Evolutionary conservation across 495 filamentous ascomycete species (phyloP).

Genomic region (Neurospora hispaniola): DNA sequence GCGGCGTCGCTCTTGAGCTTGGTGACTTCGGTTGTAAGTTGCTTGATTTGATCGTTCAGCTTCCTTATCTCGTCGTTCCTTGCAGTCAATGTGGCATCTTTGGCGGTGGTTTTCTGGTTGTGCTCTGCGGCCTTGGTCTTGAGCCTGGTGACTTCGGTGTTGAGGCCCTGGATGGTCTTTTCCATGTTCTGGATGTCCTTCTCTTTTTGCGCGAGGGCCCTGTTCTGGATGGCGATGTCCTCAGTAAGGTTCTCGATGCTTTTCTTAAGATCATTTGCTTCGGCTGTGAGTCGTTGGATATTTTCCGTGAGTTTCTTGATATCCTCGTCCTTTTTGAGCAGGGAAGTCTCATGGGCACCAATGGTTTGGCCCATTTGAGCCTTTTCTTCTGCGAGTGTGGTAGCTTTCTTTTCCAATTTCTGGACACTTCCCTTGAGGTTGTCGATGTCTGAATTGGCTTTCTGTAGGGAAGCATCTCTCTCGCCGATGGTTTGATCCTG

Average conservation of each 20-base stretch:
- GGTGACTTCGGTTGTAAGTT: not conserved
- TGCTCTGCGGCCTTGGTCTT: not conserved
- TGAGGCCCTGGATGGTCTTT: constrained; percentile 62
- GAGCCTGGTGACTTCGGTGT: constrained; percentile 43
- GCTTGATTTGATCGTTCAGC: not conserved
- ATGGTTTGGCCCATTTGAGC: not conserved
- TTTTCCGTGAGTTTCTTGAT: not conserved
- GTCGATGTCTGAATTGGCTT: not conserved
- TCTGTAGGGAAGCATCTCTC: not conserved
- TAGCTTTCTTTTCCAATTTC: not conserved
- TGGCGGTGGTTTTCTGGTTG: not conserved
- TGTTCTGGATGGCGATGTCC: not conserved
- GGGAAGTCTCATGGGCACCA: not conserved
- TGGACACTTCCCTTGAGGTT: not conserved
- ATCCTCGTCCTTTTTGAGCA: not conserved
- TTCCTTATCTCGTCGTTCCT: not conserved
- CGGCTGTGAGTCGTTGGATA: not conserved
- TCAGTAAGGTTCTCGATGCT: not conserved
- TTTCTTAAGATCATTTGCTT: not conserved
- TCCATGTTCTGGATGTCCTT: constrained; percentile 43
- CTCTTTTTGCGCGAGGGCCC: not conserved
- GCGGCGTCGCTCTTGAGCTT: not conserved
- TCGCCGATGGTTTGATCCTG: not conserved
- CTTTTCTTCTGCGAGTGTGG: not conserved
- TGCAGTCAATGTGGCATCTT: not conserved